A percentile compares a stretch with the other conserved stretches of the same genome.
These are phyloP conservation scores for Podosphaera fusca DNA, from an alignment of 2,329 filamentous ascomycete genomes.

Conservation along the genomic window DNA sequence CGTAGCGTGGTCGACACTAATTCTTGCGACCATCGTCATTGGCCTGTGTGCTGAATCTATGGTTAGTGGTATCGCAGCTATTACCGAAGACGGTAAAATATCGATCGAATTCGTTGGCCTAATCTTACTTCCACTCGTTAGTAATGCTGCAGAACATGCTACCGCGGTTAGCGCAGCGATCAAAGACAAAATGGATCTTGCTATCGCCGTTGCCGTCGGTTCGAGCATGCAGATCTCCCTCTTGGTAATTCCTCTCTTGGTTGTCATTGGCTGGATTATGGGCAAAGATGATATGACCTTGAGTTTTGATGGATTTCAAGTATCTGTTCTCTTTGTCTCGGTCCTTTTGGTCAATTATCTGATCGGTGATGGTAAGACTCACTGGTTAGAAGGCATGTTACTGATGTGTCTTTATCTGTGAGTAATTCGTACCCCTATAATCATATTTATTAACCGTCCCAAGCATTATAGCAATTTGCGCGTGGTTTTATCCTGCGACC, in stretches of 20 bases:
- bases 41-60: slow-evolving; percentile 57
- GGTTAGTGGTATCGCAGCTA: slow-evolving; percentile 48
- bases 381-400: slow-evolving; percentile 19
- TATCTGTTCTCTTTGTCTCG: slow-evolving; percentile 63
- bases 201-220: slow-evolving; percentile 63
- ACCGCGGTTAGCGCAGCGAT: slow-evolving; percentile 57
- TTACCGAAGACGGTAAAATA: slow-evolving; percentile 46
- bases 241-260: slow-evolving; percentile 57
- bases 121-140: slow-evolving; percentile 60
- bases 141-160: slow-evolving; percentile 62
- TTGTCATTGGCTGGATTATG: slow-evolving; percentile 60
- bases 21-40: slow-evolving; percentile 47
- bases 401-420: slow-evolving; percentile 14
- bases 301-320: slow-evolving; percentile 60
- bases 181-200: slow-evolving; percentile 56
- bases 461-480: slow-evolving; percentile 8
- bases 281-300: slow-evolving; percentile 41
- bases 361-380: slow-evolving; percentile 5
- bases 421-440: slow-evolving; percentile 2
- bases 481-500: slow-evolving; percentile 7
- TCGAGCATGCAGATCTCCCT: slow-evolving; percentile 68
- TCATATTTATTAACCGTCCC: background rate
- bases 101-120: slow-evolving; percentile 64
- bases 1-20: slow-evolving; percentile 50
- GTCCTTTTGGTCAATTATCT: slow-evolving; percentile 57